Base-by-base conservation (phyloP, 139 green algal species). In the Coelastrella sp. region DNA sequence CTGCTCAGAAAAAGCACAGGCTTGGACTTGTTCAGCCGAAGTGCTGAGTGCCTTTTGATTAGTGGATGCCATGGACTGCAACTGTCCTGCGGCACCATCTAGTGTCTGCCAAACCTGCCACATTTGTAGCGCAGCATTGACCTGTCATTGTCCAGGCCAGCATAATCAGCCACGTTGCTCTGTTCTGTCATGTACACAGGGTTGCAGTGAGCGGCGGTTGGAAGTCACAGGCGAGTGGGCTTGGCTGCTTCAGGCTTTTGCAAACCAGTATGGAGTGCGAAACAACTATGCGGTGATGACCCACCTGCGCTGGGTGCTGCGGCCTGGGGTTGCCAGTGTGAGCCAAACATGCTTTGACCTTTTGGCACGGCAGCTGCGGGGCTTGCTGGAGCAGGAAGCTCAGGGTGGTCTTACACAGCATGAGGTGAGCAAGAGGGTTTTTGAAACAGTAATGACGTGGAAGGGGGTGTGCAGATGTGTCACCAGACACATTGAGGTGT, bases 291-390 rank as follows among this genome's bases (percentile, higher is more conserved):
- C 76, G 32, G 73, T 92, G 14, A 88, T 95, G 81, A 88, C 86
- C 1, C 89, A 95, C 56, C 86, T 95, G 73, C 92, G 92, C 76
- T 95, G 92, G 92, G 89, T 93, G 79, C 89, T 95, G 47, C 91
- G 92, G 81, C 92, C 92, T 11, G 89, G 91, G 22, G 89, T 95
- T 7, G 89, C 89, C 65, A 91, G 90, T 23, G 89, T 91, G n/a
- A 93, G 85, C 73, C 76, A 81, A 22, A 74, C 66, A 22, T 95
- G 92, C 86, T 91, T 95, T 66, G 80, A 92, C 23, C 83, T 93
- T 13, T 83, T 95, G 87, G 77, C 73, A 4, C 6, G 20, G 22
- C 65, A 87, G 81, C 47, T 95, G 75, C 73, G 58, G 56, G 74
- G 84, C 10, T 77, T 94, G 74, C 88, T 94, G 73, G 80, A 92